Evolutionary conservation across 176 grass and related monocot species (phyloP).

Genomic region (Triticum monococcum): DNA sequence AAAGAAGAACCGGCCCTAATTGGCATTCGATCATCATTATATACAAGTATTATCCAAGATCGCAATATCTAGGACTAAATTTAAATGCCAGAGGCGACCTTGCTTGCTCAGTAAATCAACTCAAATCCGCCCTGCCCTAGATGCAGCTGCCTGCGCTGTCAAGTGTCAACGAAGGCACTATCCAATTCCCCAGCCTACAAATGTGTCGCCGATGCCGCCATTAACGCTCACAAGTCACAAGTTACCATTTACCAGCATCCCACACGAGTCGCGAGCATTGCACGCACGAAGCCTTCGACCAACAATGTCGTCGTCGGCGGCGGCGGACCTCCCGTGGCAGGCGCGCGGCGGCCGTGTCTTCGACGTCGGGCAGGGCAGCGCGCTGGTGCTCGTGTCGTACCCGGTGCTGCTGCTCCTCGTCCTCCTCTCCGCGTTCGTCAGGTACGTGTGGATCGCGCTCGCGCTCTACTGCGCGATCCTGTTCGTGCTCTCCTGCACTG

Average conservation of each 20-base stretch:
- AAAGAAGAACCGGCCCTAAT: neutral
- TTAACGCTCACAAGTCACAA: neutral
- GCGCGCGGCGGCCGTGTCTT: neutral
- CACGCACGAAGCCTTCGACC: neutral
- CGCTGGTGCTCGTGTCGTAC: slow-evolving; percentile 39
- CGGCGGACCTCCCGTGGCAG: neutral
- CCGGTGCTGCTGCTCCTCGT: slow-evolving; percentile 38
- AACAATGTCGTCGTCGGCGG: neutral
- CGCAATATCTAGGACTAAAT: neutral
- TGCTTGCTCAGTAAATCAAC: neutral
- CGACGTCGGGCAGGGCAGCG: neutral
- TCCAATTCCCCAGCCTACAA: neutral
- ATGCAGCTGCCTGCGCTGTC: slow-evolving; percentile 24
- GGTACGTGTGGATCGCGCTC: slow-evolving; percentile 45
- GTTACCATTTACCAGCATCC: no score
- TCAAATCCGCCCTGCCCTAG: slow-evolving; percentile 27
- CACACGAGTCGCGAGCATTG: neutral
- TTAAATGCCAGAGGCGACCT: neutral
- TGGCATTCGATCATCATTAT: neutral
- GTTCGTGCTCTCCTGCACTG: neutral
- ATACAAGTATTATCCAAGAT: neutral
- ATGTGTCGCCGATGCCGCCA: neutral
- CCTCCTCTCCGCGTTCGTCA: slow-evolving; percentile 40
- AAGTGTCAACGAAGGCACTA: neutral
- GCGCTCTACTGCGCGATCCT: slow-evolving; percentile 36